Base-by-base conservation (phyloP, 2,329 filamentous ascomycete genomes). In the Aspergillus fumigatiaffinis region DNA sequence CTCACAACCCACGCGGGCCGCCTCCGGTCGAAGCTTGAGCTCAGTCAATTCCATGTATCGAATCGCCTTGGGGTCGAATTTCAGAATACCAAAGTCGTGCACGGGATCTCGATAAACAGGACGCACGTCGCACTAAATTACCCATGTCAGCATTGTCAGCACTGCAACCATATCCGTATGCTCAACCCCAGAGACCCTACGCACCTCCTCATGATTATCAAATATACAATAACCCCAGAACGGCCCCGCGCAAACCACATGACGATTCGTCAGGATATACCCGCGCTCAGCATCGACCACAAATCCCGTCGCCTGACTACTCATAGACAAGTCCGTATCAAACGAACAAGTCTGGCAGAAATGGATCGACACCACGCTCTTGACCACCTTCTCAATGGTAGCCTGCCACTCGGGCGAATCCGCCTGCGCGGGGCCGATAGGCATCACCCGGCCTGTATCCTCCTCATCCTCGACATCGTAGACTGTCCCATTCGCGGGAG, bases 171-270 rank as follows among this genome's bases (percentile, higher is more conserved):
- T n/a, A 26, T n/a, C 42, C 25, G 48, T 23, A 52, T 47, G 7
- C 8, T 9, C 35, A 42, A 14, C 20, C 26, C 3, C 17, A 26
- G 7, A 21, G 32, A 20, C 3, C 28, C 48, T 23, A 64, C 76
- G 59, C 71, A 83, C 82, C 74, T 89, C 86, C 73, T 99, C 94
- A 75, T 99, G 94, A 72, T 99, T 99, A 75, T 99, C 95, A 73
- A 99, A 99, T 65, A 99, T 92, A 72, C 90, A 92, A 77, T 96
- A 97, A 50, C 94, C 94, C 89, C 93, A 97, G 76, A 99, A 99
- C 1, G 94, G 94, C 0, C 94, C 94, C 0, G 94, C 84, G 63
- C 94, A 92, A 46, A 97, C 94, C 32, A 99, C 94, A 78, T 99
- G 94, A 58, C 90, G 85, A 73, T 94, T 94, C 10, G 90, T 94